Evolutionary conservation across 345 rosid species (phyloP), one percentile per base, ranked within the genome.

Genomic region (Cardamine resedifolia): DNA sequence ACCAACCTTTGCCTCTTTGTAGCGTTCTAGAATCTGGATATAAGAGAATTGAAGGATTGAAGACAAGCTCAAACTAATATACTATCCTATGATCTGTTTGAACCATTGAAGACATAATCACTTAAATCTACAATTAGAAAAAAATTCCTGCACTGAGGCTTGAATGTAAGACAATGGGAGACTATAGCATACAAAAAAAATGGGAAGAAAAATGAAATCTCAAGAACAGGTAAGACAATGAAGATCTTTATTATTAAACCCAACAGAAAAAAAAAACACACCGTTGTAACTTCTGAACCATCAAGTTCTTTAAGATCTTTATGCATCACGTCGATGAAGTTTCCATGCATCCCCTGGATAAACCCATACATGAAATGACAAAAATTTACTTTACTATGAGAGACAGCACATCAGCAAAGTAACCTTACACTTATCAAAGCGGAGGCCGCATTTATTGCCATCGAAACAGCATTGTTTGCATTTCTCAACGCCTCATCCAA

Each of bases 401-500:
- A 78, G 71, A 10, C 56, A 68, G 58, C 43, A 77, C 23, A 63
- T 26, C 23, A 64, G 66, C 36, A 70, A 71, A 43, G 60, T 31
- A 61, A 16, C 66, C 95, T 86, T 80, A 94, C 97, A 56, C 90
- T 86, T 77, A 80, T 52, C 24, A 94, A 78, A 69, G 83, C 75
- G 16, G 88, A 81, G 58, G 88, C 73, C 18, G 92, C 82, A 77
- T 85, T 83, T 64, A 91, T 79, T 45, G 96, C 95, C 85, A 86
- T 77, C 12, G 87, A 81, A 76, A 89, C 97, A 68, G 97, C 96
- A 80, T 68, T 84, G 81, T 94, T 87, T 67, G 95, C 97, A 73
- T 84, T 86, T 83, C 79, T 89, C 76, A 94, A 72, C 65, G 97
- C 98, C 83, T 89, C 96, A 15, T 94, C 96, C 62, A 94, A 83